phyloP scores from a whole-genome alignment of 345 rosid genomes.

The Turnera subulata region DNA sequence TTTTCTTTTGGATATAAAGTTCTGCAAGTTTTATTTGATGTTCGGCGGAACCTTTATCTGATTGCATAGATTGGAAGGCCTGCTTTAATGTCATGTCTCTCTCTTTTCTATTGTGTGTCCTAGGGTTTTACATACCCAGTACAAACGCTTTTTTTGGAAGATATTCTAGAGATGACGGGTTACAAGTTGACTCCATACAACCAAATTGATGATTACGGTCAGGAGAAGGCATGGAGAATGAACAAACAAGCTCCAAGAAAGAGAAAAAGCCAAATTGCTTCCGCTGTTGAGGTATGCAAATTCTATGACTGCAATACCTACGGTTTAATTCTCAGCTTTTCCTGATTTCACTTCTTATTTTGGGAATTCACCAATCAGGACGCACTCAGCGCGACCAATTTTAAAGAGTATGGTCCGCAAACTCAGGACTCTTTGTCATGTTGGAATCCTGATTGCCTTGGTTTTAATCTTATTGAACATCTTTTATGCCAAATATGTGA shows the following conservation, averaged over 20 bases:
- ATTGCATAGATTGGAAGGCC: background rate
- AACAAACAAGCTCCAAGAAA: constrained; percentile 76
- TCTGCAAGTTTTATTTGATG: too few relatives aligned
- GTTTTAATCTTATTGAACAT: constrained; percentile 82
- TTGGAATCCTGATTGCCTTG: constrained; percentile 95
- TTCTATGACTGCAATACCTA: constrained; percentile 3
- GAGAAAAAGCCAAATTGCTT: constrained; percentile 85
- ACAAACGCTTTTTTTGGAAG: constrained; percentile 65
- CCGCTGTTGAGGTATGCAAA: constrained; percentile 67
- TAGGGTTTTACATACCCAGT: constrained; percentile 88
- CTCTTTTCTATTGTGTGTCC: constrained; percentile 24
- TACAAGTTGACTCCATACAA: constrained; percentile 70
- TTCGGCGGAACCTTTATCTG: background rate
- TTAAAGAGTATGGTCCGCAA: constrained; percentile 49
- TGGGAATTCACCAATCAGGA: constrained; percentile 43
- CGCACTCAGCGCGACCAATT: constrained; percentile 67
- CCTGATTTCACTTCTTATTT: constrained; percentile 14
- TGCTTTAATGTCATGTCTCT: constrained; percentile 6
- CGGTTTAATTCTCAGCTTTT: constrained; percentile 6
- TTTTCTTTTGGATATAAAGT: too few relatives aligned
- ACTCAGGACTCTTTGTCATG: constrained; percentile 69
- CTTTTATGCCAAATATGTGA: constrained; percentile 65
- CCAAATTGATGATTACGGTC: constrained; percentile 92
- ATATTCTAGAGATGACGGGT: constrained; percentile 68
- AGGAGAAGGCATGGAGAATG: constrained; percentile 82